A percentile compares a stretch with the other conserved stretches of the same genome.
These are phyloP conservation scores for Pterocarpus santalinus DNA, from an alignment of 306 rosid genomes.

Conservation along the genomic window DNA sequence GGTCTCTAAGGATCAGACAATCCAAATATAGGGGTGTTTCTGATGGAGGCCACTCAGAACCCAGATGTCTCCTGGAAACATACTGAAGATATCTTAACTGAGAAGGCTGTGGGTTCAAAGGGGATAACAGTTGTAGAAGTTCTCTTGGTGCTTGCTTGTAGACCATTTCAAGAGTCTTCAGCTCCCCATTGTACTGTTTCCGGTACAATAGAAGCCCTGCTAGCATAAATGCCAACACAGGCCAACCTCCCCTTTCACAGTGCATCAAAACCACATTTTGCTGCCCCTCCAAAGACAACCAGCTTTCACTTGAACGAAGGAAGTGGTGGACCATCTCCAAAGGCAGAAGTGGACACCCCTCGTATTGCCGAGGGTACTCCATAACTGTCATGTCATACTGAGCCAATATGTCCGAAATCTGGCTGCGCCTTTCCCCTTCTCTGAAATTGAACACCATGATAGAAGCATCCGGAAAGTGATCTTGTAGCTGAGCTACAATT, in stretches of 20 bases:
- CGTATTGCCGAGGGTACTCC: slow-evolving; percentile 97
- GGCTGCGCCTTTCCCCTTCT: slow-evolving; percentile 90
- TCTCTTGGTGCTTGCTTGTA: slow-evolving; percentile 97
- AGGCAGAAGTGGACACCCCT: slow-evolving; percentile 89
- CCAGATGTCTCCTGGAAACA: slow-evolving; percentile 90
- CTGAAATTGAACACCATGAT: slow-evolving; percentile 98
- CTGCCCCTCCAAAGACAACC: slow-evolving; percentile 96
- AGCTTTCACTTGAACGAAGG: slow-evolving; percentile 96
- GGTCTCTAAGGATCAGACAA: slow-evolving; percentile 80
- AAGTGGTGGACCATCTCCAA: slow-evolving; percentile 96
- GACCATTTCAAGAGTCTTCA: slow-evolving; percentile 96
- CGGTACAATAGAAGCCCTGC: slow-evolving; percentile 89
- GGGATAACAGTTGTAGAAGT: slow-evolving; percentile 84
- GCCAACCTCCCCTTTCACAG: slow-evolving; percentile 99
- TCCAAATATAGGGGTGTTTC: slow-evolving; percentile 85
- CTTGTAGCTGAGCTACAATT: slow-evolving; percentile 88
- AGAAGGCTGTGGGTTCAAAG: slow-evolving; percentile 92
- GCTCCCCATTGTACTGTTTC: slow-evolving; percentile 88
- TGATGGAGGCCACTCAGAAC: slow-evolving; percentile 93
- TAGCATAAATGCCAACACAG: slow-evolving; percentile 96
- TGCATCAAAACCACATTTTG: slow-evolving; percentile 96
- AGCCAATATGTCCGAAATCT: slow-evolving; percentile 80
- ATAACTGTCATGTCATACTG: slow-evolving; percentile 97
- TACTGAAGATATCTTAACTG: slow-evolving; percentile 97
- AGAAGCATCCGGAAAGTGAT: slow-evolving; percentile 91